Base-by-base conservation (phyloP, 2,329 filamentous ascomycete genomes). In the Fusarium longipes region DNA sequence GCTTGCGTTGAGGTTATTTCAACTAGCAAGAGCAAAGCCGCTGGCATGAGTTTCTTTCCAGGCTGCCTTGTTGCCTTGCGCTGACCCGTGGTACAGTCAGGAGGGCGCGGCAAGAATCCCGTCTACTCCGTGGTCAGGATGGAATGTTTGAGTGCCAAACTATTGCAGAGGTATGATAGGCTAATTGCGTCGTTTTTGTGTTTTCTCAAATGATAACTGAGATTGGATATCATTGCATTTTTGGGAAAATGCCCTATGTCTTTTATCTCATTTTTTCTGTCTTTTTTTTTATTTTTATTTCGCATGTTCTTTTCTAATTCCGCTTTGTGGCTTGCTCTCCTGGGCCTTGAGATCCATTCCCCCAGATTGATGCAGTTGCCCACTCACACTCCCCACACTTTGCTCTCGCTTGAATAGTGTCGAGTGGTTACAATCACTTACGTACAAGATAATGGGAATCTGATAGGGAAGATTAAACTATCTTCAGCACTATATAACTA, bases 331-430 rank as follows among this genome's bases (percentile, higher is more conserved):
- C 52, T 67, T 62, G 30, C 22, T 42, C 51, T 35, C 43, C 45
- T 39, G 24, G 25, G 22, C 33, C 47, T 49, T 27, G 44, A 59
- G 49, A 60, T 51, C 42, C 49, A 60, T 60, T 60, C 64, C 65
- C 64, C 55, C 59, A 56, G 59, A 68, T 44, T 68, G 64, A 60
- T 61, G 53, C 38, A 57, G 15, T 38, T 48, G 44, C 50, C 58
- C 64, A 68, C 50, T 57, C 65, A 65, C 59, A 61, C 50, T 64
- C 48, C 36, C 51, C 47, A 54, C 54, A 56, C 42, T 53, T 52
- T 60, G 42, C 39, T 65, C 38, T 66, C 35, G 29, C 38, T 29
- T 44, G 49, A 51, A 59, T 45, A 43, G 55, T 52, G 59, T 53
- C 45, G 35, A 50, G 49, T 43, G 45, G 36, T 40, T 51, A 43